Conservation (phyloP, 2,329 filamentous ascomycete genomes). For the Mollisiaceae sp. region DNA sequence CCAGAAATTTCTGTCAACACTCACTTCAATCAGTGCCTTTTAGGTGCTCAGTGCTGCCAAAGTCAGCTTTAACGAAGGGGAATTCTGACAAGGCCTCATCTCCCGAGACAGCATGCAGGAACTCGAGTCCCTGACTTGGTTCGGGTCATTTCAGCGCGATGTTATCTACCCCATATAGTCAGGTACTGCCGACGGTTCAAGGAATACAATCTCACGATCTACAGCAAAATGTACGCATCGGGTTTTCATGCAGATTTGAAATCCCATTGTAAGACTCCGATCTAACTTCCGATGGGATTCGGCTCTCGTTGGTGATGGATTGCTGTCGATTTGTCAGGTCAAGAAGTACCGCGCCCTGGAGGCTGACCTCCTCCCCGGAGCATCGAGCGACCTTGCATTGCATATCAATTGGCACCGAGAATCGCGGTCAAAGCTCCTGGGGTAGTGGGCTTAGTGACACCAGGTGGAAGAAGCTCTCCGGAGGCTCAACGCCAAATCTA, state of each 20-base stretch:
- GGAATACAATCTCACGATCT: neutral
- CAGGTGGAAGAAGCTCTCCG: neutral
- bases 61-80: too few relatives aligned
- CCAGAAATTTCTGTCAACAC: too few relatives aligned
- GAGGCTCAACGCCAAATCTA: constrained; percentile 15
- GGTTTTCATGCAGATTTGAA: neutral
- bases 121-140: too few relatives aligned
- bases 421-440: neutral
- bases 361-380: neutral
- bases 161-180: too few relatives aligned
- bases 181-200: neutral
- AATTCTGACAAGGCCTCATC: too few relatives aligned
- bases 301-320: neutral
- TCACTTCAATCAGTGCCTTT: too few relatives aligned
- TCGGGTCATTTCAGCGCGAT: too few relatives aligned
- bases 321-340: neutral
- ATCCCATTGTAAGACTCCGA: neutral
- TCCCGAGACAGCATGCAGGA: too few relatives aligned
- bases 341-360: too few relatives aligned
- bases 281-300: neutral
- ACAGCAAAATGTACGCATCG: neutral
- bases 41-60: too few relatives aligned
- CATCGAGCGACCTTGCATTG: constrained; percentile 13
- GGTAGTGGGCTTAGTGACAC: neutral
- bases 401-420: constrained; percentile 9